phyloP scores from a whole-genome alignment of 805 yeast species.

The Grigorovia jiainica region DNA sequence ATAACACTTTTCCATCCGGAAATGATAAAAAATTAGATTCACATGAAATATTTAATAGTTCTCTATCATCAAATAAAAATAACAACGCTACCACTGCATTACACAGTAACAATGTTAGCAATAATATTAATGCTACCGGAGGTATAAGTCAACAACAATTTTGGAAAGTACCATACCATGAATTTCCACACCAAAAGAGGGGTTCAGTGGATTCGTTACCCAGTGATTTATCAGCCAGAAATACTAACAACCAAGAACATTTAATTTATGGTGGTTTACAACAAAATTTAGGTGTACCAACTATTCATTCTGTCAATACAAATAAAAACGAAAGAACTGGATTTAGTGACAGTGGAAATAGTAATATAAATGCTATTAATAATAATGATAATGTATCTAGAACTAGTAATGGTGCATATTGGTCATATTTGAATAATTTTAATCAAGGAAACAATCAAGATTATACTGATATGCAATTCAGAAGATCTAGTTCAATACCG shows the following conservation, averaged over 20 bases:
- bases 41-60: background rate
- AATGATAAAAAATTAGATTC: background rate
- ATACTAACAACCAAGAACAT: slow-evolving; percentile 14
- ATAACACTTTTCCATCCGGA: background rate
- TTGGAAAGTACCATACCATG: slow-evolving; percentile 31
- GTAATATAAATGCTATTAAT: background rate
- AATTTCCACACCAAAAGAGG: slow-evolving; percentile 23
- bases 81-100: background rate
- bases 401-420: slow-evolving; percentile 10
- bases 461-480: slow-evolving; percentile 12
- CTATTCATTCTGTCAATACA: background rate
- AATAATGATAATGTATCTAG: slow-evolving; percentile 1
- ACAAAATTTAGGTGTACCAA: background rate
- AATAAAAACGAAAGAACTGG: slow-evolving; percentile 1
- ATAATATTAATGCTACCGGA: background rate
- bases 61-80: background rate
- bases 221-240: slow-evolving; percentile 22
- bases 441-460: slow-evolving; percentile 7
- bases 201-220: slow-evolving; percentile 26
- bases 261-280: slow-evolving; percentile 10
- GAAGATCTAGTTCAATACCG: slow-evolving; percentile 24
- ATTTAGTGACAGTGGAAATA: slow-evolving; percentile 4
- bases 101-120: background rate
- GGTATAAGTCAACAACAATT: slow-evolving; percentile 23
- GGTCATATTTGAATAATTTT: slow-evolving; percentile 16